Percentiles rank a stretch among this genome's conserved stretches.
Evolutionary conservation across 768 basidiomycete species (phyloP).

Genomic region (Kwoniella botswanensis): DNA sequence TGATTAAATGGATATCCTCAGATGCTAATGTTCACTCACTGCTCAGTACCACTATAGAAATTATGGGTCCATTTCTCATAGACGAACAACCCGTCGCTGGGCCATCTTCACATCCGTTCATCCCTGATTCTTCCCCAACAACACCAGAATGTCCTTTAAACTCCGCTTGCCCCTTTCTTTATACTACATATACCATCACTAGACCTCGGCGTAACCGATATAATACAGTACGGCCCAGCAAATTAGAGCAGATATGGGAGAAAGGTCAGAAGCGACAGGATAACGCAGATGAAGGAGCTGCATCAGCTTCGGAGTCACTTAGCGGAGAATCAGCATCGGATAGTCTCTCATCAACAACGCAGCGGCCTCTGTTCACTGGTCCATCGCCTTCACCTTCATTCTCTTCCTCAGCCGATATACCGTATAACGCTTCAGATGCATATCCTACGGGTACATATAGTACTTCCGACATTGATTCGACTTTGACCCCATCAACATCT

Average conservation of each 20-base stretch:
- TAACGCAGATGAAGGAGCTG: constrained; percentile 4
- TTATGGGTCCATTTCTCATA: constrained; percentile 2
- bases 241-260: neutral
- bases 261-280: constrained; percentile 6
- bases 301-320: constrained; percentile 5
- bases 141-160: neutral
- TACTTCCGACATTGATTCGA: constrained; percentile 3
- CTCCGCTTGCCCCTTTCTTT: constrained; percentile 1
- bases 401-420: neutral
- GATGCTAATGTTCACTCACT: neutral
- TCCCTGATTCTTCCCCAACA: neutral
- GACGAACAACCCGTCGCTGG: constrained; percentile 32
- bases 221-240: neutral
- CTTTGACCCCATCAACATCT: constrained; percentile 13
- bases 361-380: constrained; percentile 21
- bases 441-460: constrained; percentile 8
- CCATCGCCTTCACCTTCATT: constrained; percentile 9
- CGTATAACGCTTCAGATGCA: neutral
- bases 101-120: constrained; percentile 26
- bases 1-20: neutral
- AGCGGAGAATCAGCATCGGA: neutral
- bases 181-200: neutral
- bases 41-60: neutral
- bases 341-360: constrained; percentile 2
- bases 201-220: constrained; percentile 1